Evolutionary conservation across 2,329 filamentous ascomycete species (phyloP), one percentile per base, ranked within the genome.

Genomic region (Colletotrichum spaethianum): DNA sequence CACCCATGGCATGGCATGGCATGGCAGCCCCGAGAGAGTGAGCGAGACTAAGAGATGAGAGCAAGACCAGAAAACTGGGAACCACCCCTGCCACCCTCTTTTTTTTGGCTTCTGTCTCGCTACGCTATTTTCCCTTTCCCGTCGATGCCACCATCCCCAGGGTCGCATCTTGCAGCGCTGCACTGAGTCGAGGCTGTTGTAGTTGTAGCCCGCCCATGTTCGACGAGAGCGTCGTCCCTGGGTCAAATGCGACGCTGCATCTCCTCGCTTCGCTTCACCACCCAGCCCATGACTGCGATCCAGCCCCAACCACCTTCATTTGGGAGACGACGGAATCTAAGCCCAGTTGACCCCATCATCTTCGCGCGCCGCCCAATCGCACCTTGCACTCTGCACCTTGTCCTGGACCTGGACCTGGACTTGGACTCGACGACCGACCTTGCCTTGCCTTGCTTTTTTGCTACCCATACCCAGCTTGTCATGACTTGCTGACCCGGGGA

Each of bases 11-110:
- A n/a, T n/a, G n/a, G n/a, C n/a, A n/a, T n/a, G n/a, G n/a, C n/a
- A n/a, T n/a, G n/a, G n/a, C n/a, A n/a, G n/a, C n/a, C n/a, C n/a
- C n/a, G n/a, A n/a, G n/a, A n/a, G n/a, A n/a, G n/a, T n/a, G 20
- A 56, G 31, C 16, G 53, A 14, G 16, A 36, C 20, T 18, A 20
- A n/a, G 20, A 26, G 20, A 38, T n/a, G 20, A 16, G n/a, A 26
- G 28, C 23, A 9, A 66, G 12, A 40, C 14, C 48, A 23, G 33
- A 38, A 73, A 76, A 76, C 75, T 75, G 75, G 75, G 75, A 72
- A 74, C 55, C 44, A 76, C 52, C 52, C 52, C 52, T 55, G 52
- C 23, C 28, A n/a, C 50, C 50, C 8, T 53, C 28, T 53, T 23
- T 33, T 20, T n/a, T 33, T 20, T n/a, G 4, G 16, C 42, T 20